Evolutionary conservation across 106 monocot genomes (phyloP), one percentile per base, ranked within the genome.

Genomic region (Xerophyta viscosa): DNA sequence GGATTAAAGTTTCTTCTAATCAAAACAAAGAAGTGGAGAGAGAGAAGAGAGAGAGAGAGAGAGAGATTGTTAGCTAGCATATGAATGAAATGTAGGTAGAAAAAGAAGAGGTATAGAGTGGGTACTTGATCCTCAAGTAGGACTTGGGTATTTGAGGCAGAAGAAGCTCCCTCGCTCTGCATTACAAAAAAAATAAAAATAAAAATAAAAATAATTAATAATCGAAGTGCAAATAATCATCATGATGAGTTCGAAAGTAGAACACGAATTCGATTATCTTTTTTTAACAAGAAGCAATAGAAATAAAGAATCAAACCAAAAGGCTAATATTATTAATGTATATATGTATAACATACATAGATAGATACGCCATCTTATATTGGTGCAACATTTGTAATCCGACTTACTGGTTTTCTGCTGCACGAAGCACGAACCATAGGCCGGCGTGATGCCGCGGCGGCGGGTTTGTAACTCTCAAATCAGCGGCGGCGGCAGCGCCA

Each of bases 91-190:
- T 39, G 10, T 39, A 15, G 6, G 15, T 37, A 27, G 37, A 42
- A 24, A 41, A 20, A 52, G 21, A 14, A 41, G 8, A 41, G 41
- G 57, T 19, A 1, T 6, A 39, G 37, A 7, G 9, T 4, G 27
- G 27, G 51, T 63, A 63, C 63, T 28, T 63, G 63, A 63, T 63
- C 29, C 63, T 63, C 39, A 63, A 15, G 63, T 51, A 63, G 63
- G 15, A 31, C 63, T 41, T 63, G n/a, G 37, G 63, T 63, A 63
- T 63, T 26, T 63, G 63, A 48, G 63, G 63, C 51, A 63, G 51
- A 52, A 52, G 30, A 5, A 50, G 63, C 14, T 51, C 63, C 63
- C 26, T 63, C n/a, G 7, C 49, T 48, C 63, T 63, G 63, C 63
- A 51, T 37, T 36, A 7, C 27, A 21, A 2, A 6, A 21, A 2